Evolutionary conservation across 2,329 filamentous ascomycete genomes (phyloP).

Genomic region (Sordariomycetes sp.): DNA sequence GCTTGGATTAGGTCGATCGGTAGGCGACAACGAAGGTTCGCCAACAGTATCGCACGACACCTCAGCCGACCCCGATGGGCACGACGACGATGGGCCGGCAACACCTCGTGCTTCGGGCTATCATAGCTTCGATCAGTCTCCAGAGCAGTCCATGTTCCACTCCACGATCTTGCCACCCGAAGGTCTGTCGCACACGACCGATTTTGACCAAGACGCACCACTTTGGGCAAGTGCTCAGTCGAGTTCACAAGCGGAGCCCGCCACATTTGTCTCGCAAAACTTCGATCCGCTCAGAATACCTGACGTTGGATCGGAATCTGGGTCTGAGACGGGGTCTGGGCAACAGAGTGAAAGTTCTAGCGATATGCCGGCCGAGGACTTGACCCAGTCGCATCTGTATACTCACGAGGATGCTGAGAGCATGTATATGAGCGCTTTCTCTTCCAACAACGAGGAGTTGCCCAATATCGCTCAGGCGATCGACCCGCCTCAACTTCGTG

Average conservation of each 20-base stretch:
- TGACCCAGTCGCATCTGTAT: constrained; percentile 60
- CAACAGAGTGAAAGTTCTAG: constrained; percentile 2
- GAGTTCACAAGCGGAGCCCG: not conserved
- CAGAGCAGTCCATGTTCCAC: constrained; percentile 16
- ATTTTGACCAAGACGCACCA: constrained; percentile 2
- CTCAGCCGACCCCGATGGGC: constrained; percentile 23
- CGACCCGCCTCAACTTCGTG: not conserved
- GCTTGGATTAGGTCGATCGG: constrained; percentile 10
- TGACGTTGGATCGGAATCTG: not conserved
- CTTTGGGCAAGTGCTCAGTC: constrained; percentile 1
- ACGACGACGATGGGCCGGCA: constrained; percentile 26
- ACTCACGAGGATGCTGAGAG: constrained; percentile 76
- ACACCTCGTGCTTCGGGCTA: constrained; percentile 47
- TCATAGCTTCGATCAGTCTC: constrained; percentile 19
- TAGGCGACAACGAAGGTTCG: constrained; percentile 44
- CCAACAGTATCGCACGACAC: constrained; percentile 48
- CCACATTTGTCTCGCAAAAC: constrained; percentile 4
- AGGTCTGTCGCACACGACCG: constrained; percentile 1
- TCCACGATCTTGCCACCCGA: constrained; percentile 10
- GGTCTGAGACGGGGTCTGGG: too few species aligned
- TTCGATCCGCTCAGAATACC: not conserved
- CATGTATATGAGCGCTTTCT: constrained; percentile 75
- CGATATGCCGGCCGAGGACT: constrained; percentile 29
- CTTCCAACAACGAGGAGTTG: constrained; percentile 23
- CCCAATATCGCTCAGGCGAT: constrained; percentile 7